Evolutionary conservation across 2,329 filamentous ascomycete genomes (phyloP), one percentile per base, ranked within the genome.

Genomic region (Arthrinium phaeospermum): DNA sequence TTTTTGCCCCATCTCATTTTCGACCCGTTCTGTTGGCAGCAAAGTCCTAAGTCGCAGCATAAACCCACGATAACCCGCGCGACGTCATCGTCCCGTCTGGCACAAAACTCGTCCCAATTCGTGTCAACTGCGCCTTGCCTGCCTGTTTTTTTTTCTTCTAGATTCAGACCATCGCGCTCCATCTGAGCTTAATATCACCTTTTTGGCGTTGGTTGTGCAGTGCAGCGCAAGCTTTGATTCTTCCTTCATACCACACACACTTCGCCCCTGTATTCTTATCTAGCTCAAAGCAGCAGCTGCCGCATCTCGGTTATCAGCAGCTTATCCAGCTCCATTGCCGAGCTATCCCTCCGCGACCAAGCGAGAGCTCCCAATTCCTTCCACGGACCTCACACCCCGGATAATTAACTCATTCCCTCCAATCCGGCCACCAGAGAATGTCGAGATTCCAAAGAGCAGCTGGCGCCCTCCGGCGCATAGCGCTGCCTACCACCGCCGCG

Each of bases 401-500:
- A 3, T 64, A 41, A 64, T 41, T 64, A 22, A 64, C 22, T 34
- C 57, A 24, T n/a, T 41, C 14, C 19, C 22, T 64, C 34, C 8
- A 41, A n/a, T 41, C 8, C 34, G 30, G 57, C 34, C 57, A n/a
- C 57, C 57, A 64, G 57, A 64, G 34, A 61, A 81, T 81, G 80
- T 77, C 79, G 70, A 80, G 78, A 74, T 75, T 81, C 69, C 71
- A 76, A 10, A 75, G 77, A 75, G 79, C 77, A 72, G 74, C 76
- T 41, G 75, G 79, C 70, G 73, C 84, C 53, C 73, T 86, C 57
- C 84, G 86, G 76, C 84, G 86, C 70, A 78, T 86, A 27, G 82
- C 84, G 37, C 77, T 86, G 37, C 84, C 86, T 2, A 80, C 83
- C 64, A 83, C 83, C 30, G 77, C 84, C 68, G 82, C 82, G 67